Conservation (phyloP, 805 yeast species). For the Saturnispora kantuleensis region DNA sequence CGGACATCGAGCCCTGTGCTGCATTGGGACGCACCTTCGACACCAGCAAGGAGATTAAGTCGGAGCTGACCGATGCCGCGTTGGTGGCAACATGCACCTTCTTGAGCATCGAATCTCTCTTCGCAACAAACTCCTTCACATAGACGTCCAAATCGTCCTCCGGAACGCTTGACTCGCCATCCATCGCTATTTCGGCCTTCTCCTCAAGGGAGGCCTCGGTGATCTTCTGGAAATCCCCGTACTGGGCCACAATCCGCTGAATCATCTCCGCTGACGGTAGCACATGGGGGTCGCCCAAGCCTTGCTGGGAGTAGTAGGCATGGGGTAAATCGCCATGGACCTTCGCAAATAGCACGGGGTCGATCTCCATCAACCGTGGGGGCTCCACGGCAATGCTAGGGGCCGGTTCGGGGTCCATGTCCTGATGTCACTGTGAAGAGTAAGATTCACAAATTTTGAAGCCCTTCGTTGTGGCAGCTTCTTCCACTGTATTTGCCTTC, state of each 20-base stretch:
- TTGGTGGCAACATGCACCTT: slow-evolving; percentile 63
- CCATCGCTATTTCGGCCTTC: slow-evolving; percentile 31
- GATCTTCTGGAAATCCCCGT: slow-evolving; percentile 40
- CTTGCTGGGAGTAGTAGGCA: slow-evolving; percentile 7
- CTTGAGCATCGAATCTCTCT: slow-evolving; percentile 43
- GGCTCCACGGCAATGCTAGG: neutral
- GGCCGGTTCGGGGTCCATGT: neutral
- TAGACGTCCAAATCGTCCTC: slow-evolving; percentile 13
- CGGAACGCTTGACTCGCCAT: slow-evolving; percentile 10
- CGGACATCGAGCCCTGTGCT: slow-evolving; percentile 81
- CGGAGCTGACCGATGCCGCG: slow-evolving; percentile 81
- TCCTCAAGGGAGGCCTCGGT: slow-evolving; percentile 44
- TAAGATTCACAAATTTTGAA: neutral
- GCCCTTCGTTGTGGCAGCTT: neutral
- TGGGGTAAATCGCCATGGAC: slow-evolving; percentile 10
- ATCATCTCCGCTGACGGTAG: slow-evolving; percentile 14
- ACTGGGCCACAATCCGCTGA: slow-evolving; percentile 11
- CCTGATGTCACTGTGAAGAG: neutral
- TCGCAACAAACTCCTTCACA: slow-evolving; percentile 33
- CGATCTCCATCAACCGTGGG: slow-evolving; percentile 3
- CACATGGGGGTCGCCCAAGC: slow-evolving; percentile 11
- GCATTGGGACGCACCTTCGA: slow-evolving; percentile 78
- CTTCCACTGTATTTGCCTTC: neutral
- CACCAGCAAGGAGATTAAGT: slow-evolving; percentile 73
- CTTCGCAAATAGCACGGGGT: slow-evolving; percentile 10